Evolutionary conservation across 1,284 basidiomycete genomes (phyloP).

Genomic region (Trametes hirsuta): DNA sequence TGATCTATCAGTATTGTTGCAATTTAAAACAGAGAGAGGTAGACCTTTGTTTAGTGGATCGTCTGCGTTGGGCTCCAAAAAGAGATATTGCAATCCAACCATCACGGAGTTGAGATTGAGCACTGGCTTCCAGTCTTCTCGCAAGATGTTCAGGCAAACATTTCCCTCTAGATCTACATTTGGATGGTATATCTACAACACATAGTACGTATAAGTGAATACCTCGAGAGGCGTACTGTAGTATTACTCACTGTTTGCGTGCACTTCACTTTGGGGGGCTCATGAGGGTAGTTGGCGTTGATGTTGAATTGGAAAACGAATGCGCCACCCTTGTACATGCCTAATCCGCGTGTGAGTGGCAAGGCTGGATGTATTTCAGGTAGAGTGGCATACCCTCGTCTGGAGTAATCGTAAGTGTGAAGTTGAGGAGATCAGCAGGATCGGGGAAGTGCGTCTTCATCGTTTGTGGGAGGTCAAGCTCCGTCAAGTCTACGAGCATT

Average conservation of each 20-base stretch:
- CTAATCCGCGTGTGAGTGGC: constrained; percentile 45
- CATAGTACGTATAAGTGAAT: not conserved
- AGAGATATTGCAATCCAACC: constrained; percentile 97
- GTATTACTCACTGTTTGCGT: constrained; percentile 77
- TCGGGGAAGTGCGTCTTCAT: constrained; percentile 96
- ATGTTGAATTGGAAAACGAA: constrained; percentile 96
- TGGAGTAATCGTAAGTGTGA: constrained; percentile 92
- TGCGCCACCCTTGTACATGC: constrained; percentile 96
- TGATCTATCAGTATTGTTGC: not conserved
- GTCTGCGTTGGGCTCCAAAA: constrained; percentile 98
- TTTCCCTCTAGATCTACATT: constrained; percentile 98
- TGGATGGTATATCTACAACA: constrained; percentile 93
- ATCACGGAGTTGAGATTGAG: constrained; percentile 96
- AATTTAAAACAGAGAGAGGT: constrained; percentile 25
- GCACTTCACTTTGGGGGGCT: constrained; percentile 99
- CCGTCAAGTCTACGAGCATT: constrained; percentile 79
- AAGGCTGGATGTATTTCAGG: not conserved
- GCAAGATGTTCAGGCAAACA: constrained; percentile 95
- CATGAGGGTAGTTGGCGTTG: constrained; percentile 98
- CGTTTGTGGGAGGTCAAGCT: constrained; percentile 93
- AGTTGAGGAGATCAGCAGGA: constrained; percentile 93
- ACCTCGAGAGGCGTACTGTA: not conserved
- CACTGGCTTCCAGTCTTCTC: constrained; percentile 99
- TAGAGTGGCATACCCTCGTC: constrained; percentile 79
- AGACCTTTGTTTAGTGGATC: constrained; percentile 98